These are phyloP conservation scores for Heteromeles arbutifolia DNA, from an alignment of 306 rosid genomes.

Conservation along the genomic window DNA sequence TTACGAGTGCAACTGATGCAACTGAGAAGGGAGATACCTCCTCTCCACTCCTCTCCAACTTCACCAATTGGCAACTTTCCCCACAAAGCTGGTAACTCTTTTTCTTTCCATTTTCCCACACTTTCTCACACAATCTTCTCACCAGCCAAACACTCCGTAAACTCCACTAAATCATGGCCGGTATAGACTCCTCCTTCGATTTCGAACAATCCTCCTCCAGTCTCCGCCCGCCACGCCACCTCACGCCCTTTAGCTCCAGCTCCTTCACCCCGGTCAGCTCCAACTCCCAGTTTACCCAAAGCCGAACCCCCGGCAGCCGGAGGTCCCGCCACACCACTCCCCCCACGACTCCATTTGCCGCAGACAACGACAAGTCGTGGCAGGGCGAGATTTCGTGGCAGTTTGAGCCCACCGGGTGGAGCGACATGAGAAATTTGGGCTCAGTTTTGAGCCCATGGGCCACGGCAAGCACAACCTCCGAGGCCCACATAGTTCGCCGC, in stretches of 20 bases:
- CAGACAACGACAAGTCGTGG: conserved; percentile 72
- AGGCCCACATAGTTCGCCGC: conserved; percentile 31
- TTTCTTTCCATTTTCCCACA: not conserved
- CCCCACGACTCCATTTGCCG: conserved; percentile 59
- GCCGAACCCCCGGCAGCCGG: conserved; percentile 15
- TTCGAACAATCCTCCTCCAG: conserved; percentile 23
- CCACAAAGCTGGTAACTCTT: not conserved
- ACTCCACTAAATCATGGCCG: not conserved
- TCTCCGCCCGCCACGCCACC: conserved; percentile 9
- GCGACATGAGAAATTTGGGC: conserved; percentile 36
- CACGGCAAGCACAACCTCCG: conserved; percentile 12
- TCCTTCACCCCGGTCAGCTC: conserved; percentile 40
- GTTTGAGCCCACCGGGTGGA: conserved; percentile 53
- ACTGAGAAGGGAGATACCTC: no score
- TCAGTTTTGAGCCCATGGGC: conserved; percentile 66
- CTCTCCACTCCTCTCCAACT: not conserved
- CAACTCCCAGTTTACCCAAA: conserved; percentile 1
- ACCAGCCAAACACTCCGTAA: not conserved
- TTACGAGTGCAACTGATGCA: not conserved
- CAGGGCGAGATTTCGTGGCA: conserved; percentile 77
- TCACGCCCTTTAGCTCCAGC: conserved; percentile 36
- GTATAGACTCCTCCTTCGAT: conserved; percentile 45
- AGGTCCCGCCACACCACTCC: conserved; percentile 9
- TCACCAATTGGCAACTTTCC: not conserved
- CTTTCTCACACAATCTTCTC: not conserved